Conservation (phyloP, 2,329 filamentous ascomycete species). For the Dactylellina haptotyla region DNA sequence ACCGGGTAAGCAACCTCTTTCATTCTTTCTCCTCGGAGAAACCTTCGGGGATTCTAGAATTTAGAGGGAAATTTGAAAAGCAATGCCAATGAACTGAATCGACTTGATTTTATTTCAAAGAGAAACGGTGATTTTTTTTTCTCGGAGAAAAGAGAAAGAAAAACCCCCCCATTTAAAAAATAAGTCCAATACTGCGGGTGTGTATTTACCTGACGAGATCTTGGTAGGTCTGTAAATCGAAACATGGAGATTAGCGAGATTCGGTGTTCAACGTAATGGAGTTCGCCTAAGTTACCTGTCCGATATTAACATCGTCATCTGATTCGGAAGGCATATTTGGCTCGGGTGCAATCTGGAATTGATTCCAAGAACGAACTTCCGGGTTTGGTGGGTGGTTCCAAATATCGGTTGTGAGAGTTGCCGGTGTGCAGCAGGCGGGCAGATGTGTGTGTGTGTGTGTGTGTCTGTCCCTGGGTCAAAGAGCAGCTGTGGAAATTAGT, state of each 20-base stretch:
- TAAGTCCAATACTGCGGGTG: slow-evolving; percentile 1
- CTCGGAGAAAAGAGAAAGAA: background rate
- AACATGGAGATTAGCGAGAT: slow-evolving; percentile 48
- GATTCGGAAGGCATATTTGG: slow-evolving; percentile 51
- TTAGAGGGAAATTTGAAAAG: no score
- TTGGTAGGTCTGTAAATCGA: slow-evolving; percentile 49
- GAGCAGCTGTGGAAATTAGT: slow-evolving; percentile 6
- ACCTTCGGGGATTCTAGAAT: background rate
- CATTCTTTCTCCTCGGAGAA: background rate
- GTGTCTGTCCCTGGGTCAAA: background rate
- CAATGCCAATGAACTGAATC: no score
- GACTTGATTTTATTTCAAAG: no score
- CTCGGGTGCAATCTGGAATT: slow-evolving; percentile 10
- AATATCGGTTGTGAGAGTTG: background rate
- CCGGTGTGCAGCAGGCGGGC: slow-evolving; percentile 13
- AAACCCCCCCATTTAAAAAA: no score
- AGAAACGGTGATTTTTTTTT: no score
- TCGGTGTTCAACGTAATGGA: slow-evolving; percentile 21
- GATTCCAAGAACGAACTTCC: slow-evolving; percentile 17
- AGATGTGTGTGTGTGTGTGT: background rate
- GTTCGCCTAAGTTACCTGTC: slow-evolving; percentile 53
- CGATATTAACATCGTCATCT: slow-evolving; percentile 40
- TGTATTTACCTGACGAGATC: slow-evolving; percentile 53
- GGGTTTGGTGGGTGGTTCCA: slow-evolving; percentile 11
- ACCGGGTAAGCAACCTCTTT: background rate